phyloP scores from a whole-genome alignment of 768 basidiomycete species.

The Crucibulum laeve region DNA sequence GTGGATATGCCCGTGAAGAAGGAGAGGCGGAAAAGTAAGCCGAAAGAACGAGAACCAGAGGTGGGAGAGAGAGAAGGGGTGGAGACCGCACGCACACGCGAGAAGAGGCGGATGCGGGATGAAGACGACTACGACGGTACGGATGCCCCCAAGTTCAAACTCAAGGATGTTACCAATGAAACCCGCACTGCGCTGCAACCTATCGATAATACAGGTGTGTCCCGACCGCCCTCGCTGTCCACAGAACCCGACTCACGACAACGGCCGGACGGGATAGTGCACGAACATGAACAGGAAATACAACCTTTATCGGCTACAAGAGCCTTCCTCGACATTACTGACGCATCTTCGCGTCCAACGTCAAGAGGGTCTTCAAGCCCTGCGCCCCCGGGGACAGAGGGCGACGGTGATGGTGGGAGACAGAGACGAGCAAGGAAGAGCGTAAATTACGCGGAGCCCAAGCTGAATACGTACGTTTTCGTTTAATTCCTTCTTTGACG shows the following conservation, averaged over 20 bases:
- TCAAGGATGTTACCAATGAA: constrained; percentile 68
- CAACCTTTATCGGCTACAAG: constrained; percentile 7
- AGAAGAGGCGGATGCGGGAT: constrained; percentile 31
- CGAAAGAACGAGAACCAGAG: constrained; percentile 31
- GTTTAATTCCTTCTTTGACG: constrained; percentile 11
- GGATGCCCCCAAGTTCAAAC: constrained; percentile 40
- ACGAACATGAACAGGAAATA: constrained; percentile 12
- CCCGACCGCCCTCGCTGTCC: not conserved
- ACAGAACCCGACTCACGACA: not conserved
- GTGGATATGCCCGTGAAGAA: constrained; percentile 30
- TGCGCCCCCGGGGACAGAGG: constrained; percentile 26
- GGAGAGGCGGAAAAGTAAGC: constrained; percentile 44
- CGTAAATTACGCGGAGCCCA: constrained; percentile 84
- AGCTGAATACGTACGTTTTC: constrained; percentile 76
- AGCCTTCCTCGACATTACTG: constrained; percentile 27
- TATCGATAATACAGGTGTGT: constrained; percentile 39
- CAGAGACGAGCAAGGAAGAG: constrained; percentile 68
- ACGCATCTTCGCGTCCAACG: constrained; percentile 37
- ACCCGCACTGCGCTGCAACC: constrained; percentile 40
- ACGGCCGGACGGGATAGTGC: constrained; percentile 8
- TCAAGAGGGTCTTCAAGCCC: constrained; percentile 49
- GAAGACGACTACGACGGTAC: constrained; percentile 24
- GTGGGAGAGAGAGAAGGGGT: constrained; percentile 16
- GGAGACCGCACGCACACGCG: constrained; percentile 25
- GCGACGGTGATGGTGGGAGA: constrained; percentile 35